Conservation (phyloP, 805 yeast species). For the Ogataea salicorniae region DNA sequence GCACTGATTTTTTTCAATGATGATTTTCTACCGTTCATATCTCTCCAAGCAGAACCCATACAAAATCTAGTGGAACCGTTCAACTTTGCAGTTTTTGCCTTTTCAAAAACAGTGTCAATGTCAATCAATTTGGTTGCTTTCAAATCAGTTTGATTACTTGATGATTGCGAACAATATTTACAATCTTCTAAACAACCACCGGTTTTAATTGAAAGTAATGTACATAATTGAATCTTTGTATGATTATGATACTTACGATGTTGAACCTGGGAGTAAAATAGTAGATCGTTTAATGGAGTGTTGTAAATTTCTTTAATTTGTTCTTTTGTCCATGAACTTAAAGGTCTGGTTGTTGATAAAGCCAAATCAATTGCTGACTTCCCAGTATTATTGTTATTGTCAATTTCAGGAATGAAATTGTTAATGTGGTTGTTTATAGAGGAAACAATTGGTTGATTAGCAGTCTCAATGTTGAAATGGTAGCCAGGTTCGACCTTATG, state of each 20-base stretch:
- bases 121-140: constrained; percentile 60
- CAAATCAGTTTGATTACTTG: constrained; percentile 64
- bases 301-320: constrained; percentile 58
- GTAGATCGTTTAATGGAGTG: constrained; percentile 60
- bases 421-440: background rate
- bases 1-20: constrained; percentile 56
- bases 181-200: constrained; percentile 86
- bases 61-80: constrained; percentile 78
- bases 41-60: constrained; percentile 88
- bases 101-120: constrained; percentile 56
- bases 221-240: constrained; percentile 66
- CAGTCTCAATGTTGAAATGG: background rate
- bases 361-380: background rate
- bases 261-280: constrained; percentile 55
- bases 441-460: background rate
- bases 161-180: constrained; percentile 74
- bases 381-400: background rate
- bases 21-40: constrained; percentile 71
- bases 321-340: constrained; percentile 48
- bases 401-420: background rate
- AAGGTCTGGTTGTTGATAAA: background rate
- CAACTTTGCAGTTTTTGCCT: constrained; percentile 58
- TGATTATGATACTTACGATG: constrained; percentile 69
- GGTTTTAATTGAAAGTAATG: constrained; percentile 66
- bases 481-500: background rate